These are phyloP conservation scores for Termitomyces sp. DNA, from an alignment of 768 basidiomycete genomes.

Conservation along the genomic window DNA sequence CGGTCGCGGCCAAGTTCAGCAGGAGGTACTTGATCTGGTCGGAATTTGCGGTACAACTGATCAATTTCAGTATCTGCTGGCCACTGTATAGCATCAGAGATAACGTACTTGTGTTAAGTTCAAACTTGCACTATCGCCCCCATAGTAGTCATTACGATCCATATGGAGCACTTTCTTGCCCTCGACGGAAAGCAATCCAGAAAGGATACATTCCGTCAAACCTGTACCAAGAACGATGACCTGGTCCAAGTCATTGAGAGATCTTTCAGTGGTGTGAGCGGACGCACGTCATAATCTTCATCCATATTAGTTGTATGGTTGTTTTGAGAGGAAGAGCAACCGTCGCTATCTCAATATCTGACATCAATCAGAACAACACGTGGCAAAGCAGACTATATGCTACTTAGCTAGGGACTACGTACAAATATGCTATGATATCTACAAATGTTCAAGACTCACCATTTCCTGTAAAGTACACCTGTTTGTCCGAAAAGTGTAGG, in stretches of 20 bases:
- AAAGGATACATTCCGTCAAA: conserved; percentile 97
- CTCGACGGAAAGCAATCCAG: conserved; percentile 96
- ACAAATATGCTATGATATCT: conserved; percentile 10
- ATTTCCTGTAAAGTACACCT: conserved; percentile 1
- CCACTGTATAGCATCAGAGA: neutral
- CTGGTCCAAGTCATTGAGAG: conserved; percentile 30
- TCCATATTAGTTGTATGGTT: conserved; percentile 61
- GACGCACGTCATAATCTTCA: conserved; percentile 93
- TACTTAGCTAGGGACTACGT: neutral
- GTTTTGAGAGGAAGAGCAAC: conserved; percentile 13
- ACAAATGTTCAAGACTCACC: conserved; percentile 8
- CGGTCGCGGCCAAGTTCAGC: conserved; percentile 90
- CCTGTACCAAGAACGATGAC: conserved; percentile 95
- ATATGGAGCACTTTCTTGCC: conserved; percentile 99
- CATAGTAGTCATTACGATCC: conserved; percentile 98
- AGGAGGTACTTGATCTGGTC: conserved; percentile 69
- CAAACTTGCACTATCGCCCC: conserved; percentile 93
- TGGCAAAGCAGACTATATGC: conserved; percentile 2
- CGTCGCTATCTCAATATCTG: conserved; percentile 9
- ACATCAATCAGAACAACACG: conserved; percentile 17
- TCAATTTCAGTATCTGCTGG: neutral
- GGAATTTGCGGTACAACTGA: conserved; percentile 95
- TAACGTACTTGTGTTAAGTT: conserved; percentile 88
- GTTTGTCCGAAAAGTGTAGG: neutral
- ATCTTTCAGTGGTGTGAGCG: neutral